Evolutionary conservation across 345 rosid genomes (phyloP).

Genomic region (Lumnitzera racemosa): DNA sequence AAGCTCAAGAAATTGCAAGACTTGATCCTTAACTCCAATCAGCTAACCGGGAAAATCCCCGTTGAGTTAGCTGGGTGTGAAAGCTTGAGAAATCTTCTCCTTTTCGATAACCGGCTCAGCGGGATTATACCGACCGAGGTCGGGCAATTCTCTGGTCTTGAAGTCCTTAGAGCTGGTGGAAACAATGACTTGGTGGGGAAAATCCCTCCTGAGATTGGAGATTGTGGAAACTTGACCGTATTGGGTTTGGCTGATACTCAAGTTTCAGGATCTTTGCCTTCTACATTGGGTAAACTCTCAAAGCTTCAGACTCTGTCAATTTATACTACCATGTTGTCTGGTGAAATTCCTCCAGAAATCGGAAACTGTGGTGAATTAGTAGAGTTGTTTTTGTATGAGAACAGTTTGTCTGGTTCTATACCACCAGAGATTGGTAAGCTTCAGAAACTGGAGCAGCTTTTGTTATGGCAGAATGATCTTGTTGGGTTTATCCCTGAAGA

Average conservation of each 20-base stretch:
- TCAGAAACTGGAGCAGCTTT: constrained; percentile 52
- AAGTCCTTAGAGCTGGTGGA: constrained; percentile 77
- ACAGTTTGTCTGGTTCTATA: constrained; percentile 72
- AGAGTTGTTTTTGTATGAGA: constrained; percentile 66
- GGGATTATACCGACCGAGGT: constrained; percentile 74
- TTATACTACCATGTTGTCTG: constrained; percentile 71
- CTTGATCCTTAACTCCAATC: constrained; percentile 68
- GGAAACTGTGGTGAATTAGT: constrained; percentile 89
- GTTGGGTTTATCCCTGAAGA: constrained; percentile 76
- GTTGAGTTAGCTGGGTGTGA: constrained; percentile 43
- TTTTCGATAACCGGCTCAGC: constrained; percentile 58
- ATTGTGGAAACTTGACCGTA: constrained; percentile 61
- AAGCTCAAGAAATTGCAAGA: constrained; percentile 41
- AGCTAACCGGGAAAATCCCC: constrained; percentile 77
- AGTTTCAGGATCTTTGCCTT: constrained; percentile 66
- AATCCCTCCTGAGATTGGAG: constrained; percentile 73
- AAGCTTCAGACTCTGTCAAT: constrained; percentile 65
- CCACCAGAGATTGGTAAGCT: constrained; percentile 69
- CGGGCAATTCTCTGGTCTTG: constrained; percentile 48
- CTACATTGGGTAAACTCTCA: constrained; percentile 59
- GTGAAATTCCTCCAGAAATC: constrained; percentile 75
- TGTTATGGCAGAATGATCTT: constrained; percentile 79
- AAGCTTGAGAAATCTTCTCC: constrained; percentile 38
- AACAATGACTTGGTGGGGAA: constrained; percentile 63
- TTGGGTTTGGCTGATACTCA: constrained; percentile 77